Base-by-base conservation (phyloP, 306 rosid genomes). In the Quercus parvula region DNA sequence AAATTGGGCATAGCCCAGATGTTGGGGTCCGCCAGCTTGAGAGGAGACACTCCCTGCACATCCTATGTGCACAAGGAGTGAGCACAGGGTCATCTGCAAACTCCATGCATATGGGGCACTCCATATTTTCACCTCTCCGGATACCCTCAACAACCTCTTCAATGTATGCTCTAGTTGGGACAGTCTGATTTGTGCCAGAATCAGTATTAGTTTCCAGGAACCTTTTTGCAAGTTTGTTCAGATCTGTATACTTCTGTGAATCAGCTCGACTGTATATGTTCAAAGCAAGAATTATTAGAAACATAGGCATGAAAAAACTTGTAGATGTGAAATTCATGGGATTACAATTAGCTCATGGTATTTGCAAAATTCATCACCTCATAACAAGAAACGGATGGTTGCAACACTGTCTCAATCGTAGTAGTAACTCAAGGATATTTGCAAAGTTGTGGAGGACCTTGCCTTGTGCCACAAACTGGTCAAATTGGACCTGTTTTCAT, bases 341-440 rank as follows among this genome's bases (percentile, higher is more conserved):
- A 58, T 3, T 62, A 68, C 27, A 61, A 77, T 22, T n/a, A 38
- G 61, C 33, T 86, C 14, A 35, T 56, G 31, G 41, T 68, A 75
- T n/a, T 22, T 66, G 35, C 57, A 27, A 77, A 64, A 73, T 76
- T 13, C 33, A 30, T 38, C 83, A 92, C 98, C 98, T 81, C 89
- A 91, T 85, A 68, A 92, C 93, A 77, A 94, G 88, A 81, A 84
- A 90, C 0, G 97, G 98, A 81, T 94, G 97, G 87, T 90, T 92
- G 82, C 97, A 94, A 79, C 97, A 92, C 81, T 92, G 96, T 79
- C 98, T 90, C 84, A 94, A 76, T 79, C 94, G 94, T 78, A 92
- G 86, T 69, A 92, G 89, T 64, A 94, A 86, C 85, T 92, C 98
- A 27, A 94, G 98, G 86, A 94, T 87, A 77, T 82, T 87, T 0